These are phyloP conservation scores for Dendrocalamus sinicus DNA, from an alignment of 176 grass and related monocot species.

Conservation along the genomic window DNA sequence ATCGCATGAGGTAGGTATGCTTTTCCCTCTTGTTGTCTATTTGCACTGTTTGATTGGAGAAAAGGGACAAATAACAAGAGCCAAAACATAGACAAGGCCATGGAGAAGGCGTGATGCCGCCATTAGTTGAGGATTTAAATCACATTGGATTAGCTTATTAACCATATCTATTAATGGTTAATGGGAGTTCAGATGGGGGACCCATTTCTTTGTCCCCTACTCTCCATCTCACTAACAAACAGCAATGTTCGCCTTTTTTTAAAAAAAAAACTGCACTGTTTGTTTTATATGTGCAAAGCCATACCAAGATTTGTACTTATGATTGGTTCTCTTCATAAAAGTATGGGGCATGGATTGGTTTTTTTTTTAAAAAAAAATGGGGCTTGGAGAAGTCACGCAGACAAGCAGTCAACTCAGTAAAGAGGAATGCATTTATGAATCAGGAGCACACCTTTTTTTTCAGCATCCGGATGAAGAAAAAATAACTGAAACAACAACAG, in stretches of 20 bases:
- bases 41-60: conserved; percentile 29
- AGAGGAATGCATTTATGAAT: conserved; percentile 41
- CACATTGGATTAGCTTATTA: neutral
- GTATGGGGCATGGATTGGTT: conserved; percentile 9
- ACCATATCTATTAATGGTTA: conserved; percentile 24
- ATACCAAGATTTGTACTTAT: conserved; percentile 37
- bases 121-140: conserved; percentile 19
- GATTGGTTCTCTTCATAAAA: conserved; percentile 29
- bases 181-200: conserved; percentile 15
- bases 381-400: conserved; percentile 16
- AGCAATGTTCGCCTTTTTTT: neutral
- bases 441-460: conserved; percentile 24
- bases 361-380: neutral
- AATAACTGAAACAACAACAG: conserved; percentile 28
- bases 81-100: conserved; percentile 17
- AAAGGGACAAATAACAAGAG: neutral
- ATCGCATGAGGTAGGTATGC: neutral
- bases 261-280: neutral
- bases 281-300: conserved; percentile 25
- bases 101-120: conserved; percentile 19
- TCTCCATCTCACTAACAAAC: conserved; percentile 30
- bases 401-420: conserved; percentile 24
- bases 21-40: conserved; percentile 20
- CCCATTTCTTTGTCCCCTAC: conserved; percentile 4
- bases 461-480: neutral